Conservation (phyloP, 768 basidiomycete species). For the Mycena vulgaris region DNA sequence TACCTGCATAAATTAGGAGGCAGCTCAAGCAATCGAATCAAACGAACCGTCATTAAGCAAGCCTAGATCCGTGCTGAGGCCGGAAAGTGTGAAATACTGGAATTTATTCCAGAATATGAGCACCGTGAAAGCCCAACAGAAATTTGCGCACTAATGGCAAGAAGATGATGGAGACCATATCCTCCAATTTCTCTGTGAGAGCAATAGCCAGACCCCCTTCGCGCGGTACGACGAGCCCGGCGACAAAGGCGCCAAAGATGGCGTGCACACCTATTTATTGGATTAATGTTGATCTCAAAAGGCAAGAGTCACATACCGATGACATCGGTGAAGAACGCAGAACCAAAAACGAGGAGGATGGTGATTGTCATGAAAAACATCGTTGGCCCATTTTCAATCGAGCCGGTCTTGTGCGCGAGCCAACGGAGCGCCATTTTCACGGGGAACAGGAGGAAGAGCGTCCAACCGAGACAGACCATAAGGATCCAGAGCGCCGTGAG, state of each 20-base stretch:
- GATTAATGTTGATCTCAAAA: too few species aligned
- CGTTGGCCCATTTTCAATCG: constrained; percentile 86
- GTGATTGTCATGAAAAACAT: constrained; percentile 92
- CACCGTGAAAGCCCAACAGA: not conserved
- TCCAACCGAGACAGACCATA: constrained; percentile 85
- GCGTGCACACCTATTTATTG: constrained; percentile 78
- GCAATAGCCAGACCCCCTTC: constrained; percentile 90
- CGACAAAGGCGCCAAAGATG: constrained; percentile 93
- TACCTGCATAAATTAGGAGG: constrained; percentile 56
- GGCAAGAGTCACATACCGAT: constrained; percentile 59
- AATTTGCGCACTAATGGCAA: constrained; percentile 80
- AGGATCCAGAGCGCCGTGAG: constrained; percentile 90
- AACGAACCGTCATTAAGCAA: constrained; percentile 80
- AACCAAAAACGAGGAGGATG: constrained; percentile 86
- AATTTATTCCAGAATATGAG: constrained; percentile 23
- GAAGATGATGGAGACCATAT: constrained; percentile 92
- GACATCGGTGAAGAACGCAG: constrained; percentile 93
- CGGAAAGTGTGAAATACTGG: constrained; percentile 94
- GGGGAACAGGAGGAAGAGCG: constrained; percentile 80
- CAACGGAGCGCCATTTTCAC: constrained; percentile 74
- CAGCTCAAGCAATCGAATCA: not conserved
- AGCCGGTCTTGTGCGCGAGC: constrained; percentile 85
- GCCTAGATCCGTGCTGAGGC: constrained; percentile 90
- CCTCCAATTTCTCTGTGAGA: constrained; percentile 97
- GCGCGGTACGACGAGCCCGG: constrained; percentile 87